phyloP scores from a whole-genome alignment of 768 basidiomycete genomes.

The Suillus placidus region DNA sequence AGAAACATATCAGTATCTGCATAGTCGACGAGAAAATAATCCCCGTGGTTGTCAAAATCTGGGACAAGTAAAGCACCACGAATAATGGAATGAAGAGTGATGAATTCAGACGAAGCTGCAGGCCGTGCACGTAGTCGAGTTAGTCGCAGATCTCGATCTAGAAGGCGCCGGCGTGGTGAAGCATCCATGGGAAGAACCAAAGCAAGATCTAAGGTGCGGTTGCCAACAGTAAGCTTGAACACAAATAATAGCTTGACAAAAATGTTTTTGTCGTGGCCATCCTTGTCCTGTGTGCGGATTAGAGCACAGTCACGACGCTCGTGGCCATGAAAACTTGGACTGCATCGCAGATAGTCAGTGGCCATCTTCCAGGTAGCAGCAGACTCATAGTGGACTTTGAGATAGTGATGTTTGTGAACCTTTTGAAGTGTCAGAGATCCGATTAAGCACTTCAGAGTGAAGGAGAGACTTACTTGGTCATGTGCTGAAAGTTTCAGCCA shows the following conservation, averaged over 20 bases:
- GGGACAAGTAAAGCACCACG: conserved; percentile 29
- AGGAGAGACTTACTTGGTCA: neutral
- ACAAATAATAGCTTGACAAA: conserved; percentile 17
- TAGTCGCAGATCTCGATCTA: conserved; percentile 25
- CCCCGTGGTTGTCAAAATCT: no score
- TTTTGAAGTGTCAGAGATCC: neutral
- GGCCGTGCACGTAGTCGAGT: conserved; percentile 17
- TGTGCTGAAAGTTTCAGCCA: conserved; percentile 1
- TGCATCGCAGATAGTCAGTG: no score
- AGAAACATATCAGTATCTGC: conserved; percentile 35
- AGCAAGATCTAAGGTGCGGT: conserved; percentile 15
- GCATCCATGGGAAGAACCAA: conserved; percentile 24
- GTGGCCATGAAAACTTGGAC: conserved; percentile 16
- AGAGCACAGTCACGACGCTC: conserved; percentile 27
- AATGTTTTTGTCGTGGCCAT: neutral
- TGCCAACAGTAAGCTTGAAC: conserved; percentile 18
- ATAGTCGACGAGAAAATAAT: conserved; percentile 31
- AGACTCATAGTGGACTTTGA: no score
- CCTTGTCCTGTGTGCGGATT: conserved; percentile 17
- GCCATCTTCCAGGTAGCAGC: no score
- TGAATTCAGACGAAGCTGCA: conserved; percentile 18
- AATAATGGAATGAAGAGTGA: conserved; percentile 32
- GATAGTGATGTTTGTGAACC: conserved; percentile 2
- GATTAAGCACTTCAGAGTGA: neutral
- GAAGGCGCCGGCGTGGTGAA: neutral